Percentiles rank a stretch among this genome's conserved stretches.
Conservation (phyloP, 805 yeast species). For the Suhomyces canberraensis region DNA sequence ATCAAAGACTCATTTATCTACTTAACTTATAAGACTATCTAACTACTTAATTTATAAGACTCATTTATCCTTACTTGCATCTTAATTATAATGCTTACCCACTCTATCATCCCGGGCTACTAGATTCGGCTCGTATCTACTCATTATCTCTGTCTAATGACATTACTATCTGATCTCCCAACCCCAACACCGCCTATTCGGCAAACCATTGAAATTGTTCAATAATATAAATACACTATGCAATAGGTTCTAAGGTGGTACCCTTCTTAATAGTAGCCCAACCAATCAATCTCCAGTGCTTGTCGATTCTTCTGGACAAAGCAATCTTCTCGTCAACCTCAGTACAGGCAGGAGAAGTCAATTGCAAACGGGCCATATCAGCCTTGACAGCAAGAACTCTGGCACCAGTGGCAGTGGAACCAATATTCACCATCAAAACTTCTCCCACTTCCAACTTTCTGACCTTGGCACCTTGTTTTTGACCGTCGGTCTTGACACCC, state of each 20-base stretch:
- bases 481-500: slow-evolving; percentile 98
- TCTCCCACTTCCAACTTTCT: slow-evolving; percentile 92
- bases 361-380: slow-evolving; percentile 96
- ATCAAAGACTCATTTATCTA: no score
- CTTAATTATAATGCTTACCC: no score
- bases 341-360: slow-evolving; percentile 98
- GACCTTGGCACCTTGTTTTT: slow-evolving; percentile 90
- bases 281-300: slow-evolving; percentile 99
- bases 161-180: no score
- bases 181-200: no score
- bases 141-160: no score
- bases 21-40: no score
- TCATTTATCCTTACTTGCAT: no score
- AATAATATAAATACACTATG: slow-evolving; percentile 24
- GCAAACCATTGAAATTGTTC: no score
- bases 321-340: slow-evolving; percentile 98
- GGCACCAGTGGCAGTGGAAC: slow-evolving; percentile 99
- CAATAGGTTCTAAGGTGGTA: slow-evolving; percentile 77
- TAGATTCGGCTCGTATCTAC: no score
- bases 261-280: slow-evolving; percentile 99
- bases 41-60: no score
- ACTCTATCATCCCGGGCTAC: no score
- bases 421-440: slow-evolving; percentile 97
- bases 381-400: slow-evolving; percentile 97
- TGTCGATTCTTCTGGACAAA: slow-evolving; percentile 96